Evolutionary conservation across 169 alveolate genomes (phyloP).

Genomic region (Cryptosporidium ubiquitum): DNA sequence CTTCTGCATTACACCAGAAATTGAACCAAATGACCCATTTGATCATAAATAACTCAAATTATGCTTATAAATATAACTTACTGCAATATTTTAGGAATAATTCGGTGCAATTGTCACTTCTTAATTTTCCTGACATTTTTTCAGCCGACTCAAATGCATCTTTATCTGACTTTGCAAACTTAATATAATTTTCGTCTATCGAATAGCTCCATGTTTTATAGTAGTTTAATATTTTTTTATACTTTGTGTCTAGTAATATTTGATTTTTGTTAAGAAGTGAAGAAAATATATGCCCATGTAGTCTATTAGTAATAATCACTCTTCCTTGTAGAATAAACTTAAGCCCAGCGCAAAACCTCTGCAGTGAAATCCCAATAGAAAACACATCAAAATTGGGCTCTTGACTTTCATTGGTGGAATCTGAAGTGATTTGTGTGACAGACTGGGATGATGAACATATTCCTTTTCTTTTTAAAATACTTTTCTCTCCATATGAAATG

Average conservation of each 20-base stretch:
- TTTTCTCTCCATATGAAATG: slow-evolving; percentile 12
- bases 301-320: slow-evolving; percentile 59
- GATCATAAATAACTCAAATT: background rate
- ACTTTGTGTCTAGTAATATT: slow-evolving; percentile 57
- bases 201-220: slow-evolving; percentile 64
- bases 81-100: slow-evolving; percentile 8
- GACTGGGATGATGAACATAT: background rate
- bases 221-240: slow-evolving; percentile 46
- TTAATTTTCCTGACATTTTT: background rate
- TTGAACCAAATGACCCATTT: background rate
- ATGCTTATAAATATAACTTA: background rate
- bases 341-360: slow-evolving; percentile 68
- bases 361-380: slow-evolving; percentile 31
- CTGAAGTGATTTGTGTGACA: background rate
- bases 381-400: slow-evolving; percentile 25
- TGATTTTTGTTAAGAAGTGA: slow-evolving; percentile 54
- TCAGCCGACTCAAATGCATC: slow-evolving; percentile 44
- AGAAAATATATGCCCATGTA: slow-evolving; percentile 73
- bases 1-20: background rate
- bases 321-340: slow-evolving; percentile 63
- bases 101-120: background rate
- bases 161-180: slow-evolving; percentile 23
- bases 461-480: background rate
- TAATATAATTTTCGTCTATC: slow-evolving; percentile 10
- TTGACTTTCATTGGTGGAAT: background rate